These are phyloP conservation scores for Colletotrichum caudatum DNA, from an alignment of 2,329 filamentous ascomycete genomes.

Conservation along the genomic window DNA sequence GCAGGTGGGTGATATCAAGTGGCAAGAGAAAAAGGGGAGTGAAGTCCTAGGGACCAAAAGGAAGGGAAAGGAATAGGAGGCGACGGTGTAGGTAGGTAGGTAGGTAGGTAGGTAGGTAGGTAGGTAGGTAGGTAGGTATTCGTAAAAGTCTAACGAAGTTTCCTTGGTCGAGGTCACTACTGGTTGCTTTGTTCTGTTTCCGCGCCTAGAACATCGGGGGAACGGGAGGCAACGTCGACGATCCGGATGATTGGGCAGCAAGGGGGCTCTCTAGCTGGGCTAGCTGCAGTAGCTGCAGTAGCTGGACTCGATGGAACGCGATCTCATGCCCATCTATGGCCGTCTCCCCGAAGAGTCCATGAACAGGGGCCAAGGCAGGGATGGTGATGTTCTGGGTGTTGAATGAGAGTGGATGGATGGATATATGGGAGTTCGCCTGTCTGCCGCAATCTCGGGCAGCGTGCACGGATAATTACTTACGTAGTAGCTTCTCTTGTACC, in stretches of 20 bases:
- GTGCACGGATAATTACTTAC: neutral
- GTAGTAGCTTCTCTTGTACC: neutral
- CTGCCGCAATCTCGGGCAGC: conserved; percentile 6
- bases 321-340: conserved; percentile 6
- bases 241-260: conserved; percentile 21
- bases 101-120: no score
- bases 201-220: conserved; percentile 15
- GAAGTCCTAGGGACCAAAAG: no score
- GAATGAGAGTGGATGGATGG: neutral
- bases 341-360: conserved; percentile 1
- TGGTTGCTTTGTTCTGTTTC: conserved; percentile 26
- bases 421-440: neutral
- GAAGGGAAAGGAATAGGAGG: neutral
- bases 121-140: no score
- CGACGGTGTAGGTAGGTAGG: neutral
- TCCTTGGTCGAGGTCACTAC: conserved; percentile 12
- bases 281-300: neutral
- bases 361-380: neutral
- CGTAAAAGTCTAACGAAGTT: conserved; percentile 1
- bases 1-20: neutral
- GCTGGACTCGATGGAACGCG: conserved; percentile 12
- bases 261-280: neutral
- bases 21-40: neutral
- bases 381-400: neutral
- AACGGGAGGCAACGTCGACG: neutral